Base-by-base conservation (phyloP, 176 grass and related monocot species). In the Cymbopogon citratus region DNA sequence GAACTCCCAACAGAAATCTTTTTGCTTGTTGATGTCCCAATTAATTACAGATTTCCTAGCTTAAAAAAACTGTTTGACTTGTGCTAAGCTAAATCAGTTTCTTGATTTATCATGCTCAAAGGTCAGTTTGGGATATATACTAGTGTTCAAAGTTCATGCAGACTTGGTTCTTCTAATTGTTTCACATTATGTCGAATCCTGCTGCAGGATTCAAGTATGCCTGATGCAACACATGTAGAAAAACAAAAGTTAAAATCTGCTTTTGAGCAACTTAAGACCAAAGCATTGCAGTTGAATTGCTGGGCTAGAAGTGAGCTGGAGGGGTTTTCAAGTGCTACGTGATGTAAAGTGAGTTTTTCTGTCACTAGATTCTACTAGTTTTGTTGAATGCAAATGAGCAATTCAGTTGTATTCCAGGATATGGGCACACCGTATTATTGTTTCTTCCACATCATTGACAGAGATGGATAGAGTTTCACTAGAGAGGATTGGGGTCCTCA, bases 191-290 rank as follows among this genome's bases (percentile, higher is more conserved):
- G 27, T 63, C 6, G 51, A 56, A 73, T 24, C 13, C 73, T 39
- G 34, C 36, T 89, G 45, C 87, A 89, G 87, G 78, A 44, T 82
- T 67, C 57, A 73, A 73, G 75, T 60, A 21, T 59, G 16, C 71
- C 45, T 85, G 78, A 85, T 77, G 44, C 82, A 59, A 89, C 78
- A 48, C 81, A 78, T 67, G 83, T 35, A 77, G 54, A 73, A 76
- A 89, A 85, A 51, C 83, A 89, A 66, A 89, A 66, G 31, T 39
- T 85, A 60, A 89, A 77, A 66, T 85, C 52, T 82, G 78, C 78
- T 48, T 89, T 73, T 73, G 87, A 85, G 73, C 87, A 89, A 82
- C 78, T 89, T 11, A 89, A 85, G 73, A 73, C 78, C 7, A 89
- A 89, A 89, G 73, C 78, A 66, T 31, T 82, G 66, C 87, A 85